Base-by-base conservation (phyloP, 352 stramenopile species). In the Globisporangium orthogonon region DNA sequence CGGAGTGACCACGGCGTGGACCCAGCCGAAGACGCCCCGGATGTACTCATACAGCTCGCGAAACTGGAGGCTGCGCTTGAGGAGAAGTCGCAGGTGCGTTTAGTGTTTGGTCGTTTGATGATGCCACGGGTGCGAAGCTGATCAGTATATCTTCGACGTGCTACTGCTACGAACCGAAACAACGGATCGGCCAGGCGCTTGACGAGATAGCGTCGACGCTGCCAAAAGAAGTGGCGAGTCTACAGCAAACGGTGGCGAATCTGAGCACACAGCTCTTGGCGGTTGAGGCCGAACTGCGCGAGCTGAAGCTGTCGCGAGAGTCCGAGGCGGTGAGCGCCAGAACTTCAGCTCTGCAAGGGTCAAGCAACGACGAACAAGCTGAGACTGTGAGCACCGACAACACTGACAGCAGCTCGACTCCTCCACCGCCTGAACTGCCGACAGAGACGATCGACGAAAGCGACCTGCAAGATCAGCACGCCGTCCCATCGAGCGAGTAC, bases 221-320 rank as follows among this genome's bases (percentile, higher is more conserved):
- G 10, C 66, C 61, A 17, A 63, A 72, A 14, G 71, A 84, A 56
- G 63, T 78, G 44, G 51, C 63, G 15, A 63, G 61, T 7, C 35
- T 86, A 43, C 67, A 83, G 48, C 71, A 82, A 65, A 76, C 69
- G 7, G 70, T 86, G 15, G 65, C 71, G 23, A 68, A 56, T 11
- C 63, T 86, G 44, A 75, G 69, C 23, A 57, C 56, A 11, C 69
- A 84, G 47, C 61, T 86, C 13, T 53, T 70, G 50, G 67, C 67
- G 46, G 52, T 75, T 10, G 73, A 86, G 50, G 71, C 68, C 37
- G 56, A 80, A 23, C 53, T 86, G 14, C 66, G 71, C 58, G 67
- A 77, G 30, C 58, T 84, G 28, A 71, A 79, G 49, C 47, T 76
- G 33, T 62, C 63, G 30, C 73, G 73, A 44, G 39, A 63, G 2